phyloP scores from a whole-genome alignment of 305 asterid species.

The Fraxinus latifolia region DNA sequence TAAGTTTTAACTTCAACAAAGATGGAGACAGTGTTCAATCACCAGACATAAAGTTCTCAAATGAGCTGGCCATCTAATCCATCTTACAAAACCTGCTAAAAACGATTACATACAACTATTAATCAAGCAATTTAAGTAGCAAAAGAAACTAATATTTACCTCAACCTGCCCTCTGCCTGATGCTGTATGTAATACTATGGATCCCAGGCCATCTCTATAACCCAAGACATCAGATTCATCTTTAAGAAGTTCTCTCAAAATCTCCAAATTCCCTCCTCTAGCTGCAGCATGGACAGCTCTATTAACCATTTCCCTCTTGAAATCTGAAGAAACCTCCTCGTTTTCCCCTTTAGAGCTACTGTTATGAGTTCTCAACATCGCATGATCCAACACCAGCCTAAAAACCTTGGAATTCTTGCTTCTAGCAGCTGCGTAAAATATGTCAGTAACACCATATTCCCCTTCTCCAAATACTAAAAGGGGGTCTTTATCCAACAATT shows the following conservation, averaged over 20 bases:
- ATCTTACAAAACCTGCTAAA: neutral
- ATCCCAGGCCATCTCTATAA: constrained; percentile 66
- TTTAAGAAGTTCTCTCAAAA: constrained; percentile 55
- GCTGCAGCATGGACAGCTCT: constrained; percentile 79
- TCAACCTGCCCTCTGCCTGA: constrained; percentile 66
- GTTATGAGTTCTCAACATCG: constrained; percentile 11
- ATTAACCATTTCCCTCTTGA: constrained; percentile 49
- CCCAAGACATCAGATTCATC: constrained; percentile 51
- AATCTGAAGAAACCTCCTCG: constrained; percentile 37
- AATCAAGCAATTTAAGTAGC: neutral
- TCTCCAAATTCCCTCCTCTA: constrained; percentile 69
- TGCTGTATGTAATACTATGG: constrained; percentile 72
- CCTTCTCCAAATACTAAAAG: constrained; percentile 81
- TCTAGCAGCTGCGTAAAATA: constrained; percentile 74
- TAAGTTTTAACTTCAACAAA: neutral
- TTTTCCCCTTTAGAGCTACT: constrained; percentile 21
- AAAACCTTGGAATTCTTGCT: constrained; percentile 54
- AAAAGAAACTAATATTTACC: constrained; percentile 36
- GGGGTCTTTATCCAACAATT: constrained; percentile 56
- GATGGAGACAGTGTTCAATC: neutral
- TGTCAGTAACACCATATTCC: constrained; percentile 78
- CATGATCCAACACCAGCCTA: constrained; percentile 39
- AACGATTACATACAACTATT: neutral
- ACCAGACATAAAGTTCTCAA: neutral
- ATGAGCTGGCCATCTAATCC: neutral